phyloP scores from a whole-genome alignment of 768 basidiomycete genomes.

The Russula emetica region DNA sequence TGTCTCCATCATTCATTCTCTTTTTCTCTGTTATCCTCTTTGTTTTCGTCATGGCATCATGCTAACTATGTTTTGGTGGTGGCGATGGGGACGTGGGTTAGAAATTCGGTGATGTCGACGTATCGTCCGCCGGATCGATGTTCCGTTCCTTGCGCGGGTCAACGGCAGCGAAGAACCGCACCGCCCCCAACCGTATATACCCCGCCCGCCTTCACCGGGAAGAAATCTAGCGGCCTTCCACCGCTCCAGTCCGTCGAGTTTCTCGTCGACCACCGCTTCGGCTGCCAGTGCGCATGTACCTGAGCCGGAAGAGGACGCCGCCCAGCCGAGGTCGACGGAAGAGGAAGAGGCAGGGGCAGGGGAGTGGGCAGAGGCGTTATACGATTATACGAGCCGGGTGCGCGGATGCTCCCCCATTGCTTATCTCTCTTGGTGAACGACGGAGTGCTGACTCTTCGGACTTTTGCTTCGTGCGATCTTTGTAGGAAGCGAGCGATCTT shows the following conservation, averaged over 20 bases:
- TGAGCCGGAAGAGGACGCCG: conserved; percentile 12
- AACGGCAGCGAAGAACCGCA: conserved; percentile 41
- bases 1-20: no score
- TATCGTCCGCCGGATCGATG: conserved; percentile 46
- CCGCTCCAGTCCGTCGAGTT: conserved; percentile 45
- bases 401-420: conserved; percentile 12
- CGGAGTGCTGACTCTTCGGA: conserved; percentile 1
- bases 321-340: conserved; percentile 35
- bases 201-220: conserved; percentile 39
- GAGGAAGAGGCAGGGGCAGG: conserved; percentile 40
- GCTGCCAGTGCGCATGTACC: conserved; percentile 7
- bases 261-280: not conserved
- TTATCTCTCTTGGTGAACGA: not conserved
- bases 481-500: conserved; percentile 67
- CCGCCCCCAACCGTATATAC: conserved; percentile 36
- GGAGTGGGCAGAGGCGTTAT: conserved; percentile 75
- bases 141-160: conserved; percentile 44
- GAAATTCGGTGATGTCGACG: conserved; percentile 61
- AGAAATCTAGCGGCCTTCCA: conserved; percentile 40
- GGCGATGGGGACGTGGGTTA: conserved; percentile 33
- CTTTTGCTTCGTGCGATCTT: not conserved
- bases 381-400: conserved; percentile 68
- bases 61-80: no score
- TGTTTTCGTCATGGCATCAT: no score
- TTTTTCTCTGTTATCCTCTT: not conserved